Percentiles rank a stretch among this genome's conserved stretches.
These are phyloP conservation scores for Xanthoconium purpureum DNA, from an alignment of 768 basidiomycete genomes.

Conservation along the genomic window DNA sequence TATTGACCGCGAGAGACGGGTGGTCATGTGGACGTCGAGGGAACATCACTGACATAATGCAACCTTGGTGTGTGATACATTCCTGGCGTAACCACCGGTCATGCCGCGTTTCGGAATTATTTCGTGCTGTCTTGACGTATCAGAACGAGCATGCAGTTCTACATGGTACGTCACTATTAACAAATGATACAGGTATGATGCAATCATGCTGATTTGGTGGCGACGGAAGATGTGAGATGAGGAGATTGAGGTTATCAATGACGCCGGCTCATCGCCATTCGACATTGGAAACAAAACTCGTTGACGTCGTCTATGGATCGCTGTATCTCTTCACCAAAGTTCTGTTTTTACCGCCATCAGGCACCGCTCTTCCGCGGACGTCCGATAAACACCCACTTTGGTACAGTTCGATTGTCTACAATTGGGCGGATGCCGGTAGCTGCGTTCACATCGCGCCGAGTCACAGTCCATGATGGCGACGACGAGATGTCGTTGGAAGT, in stretches of 20 bases:
- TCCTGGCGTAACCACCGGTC: neutral
- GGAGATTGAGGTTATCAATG: conserved; percentile 9
- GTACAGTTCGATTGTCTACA: conserved; percentile 56
- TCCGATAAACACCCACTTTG: conserved; percentile 44
- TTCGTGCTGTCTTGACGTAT: neutral
- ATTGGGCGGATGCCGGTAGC: conserved; percentile 52
- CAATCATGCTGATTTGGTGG: conserved; percentile 20
- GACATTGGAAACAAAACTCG: conserved; percentile 69
- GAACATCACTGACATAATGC: conserved; percentile 2
- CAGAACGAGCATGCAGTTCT: conserved; percentile 6
- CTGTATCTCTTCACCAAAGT: conserved; percentile 67
- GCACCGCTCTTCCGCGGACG: conserved; percentile 8
- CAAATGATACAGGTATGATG: conserved; percentile 29
- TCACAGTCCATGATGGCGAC: conserved; percentile 76
- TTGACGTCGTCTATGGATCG: conserved; percentile 66
- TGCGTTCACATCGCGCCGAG: conserved; percentile 59
- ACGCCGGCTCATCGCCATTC: conserved; percentile 48
- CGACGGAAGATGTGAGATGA: conserved; percentile 1
- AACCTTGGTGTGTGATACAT: neutral
- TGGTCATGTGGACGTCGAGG: conserved; percentile 1
- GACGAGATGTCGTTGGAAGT: conserved; percentile 75
- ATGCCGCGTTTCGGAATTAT: neutral
- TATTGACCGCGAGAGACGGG: too few relatives aligned
- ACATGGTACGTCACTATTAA: conserved; percentile 15
- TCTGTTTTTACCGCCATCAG: conserved; percentile 37